Percentiles rank a stretch among this genome's conserved stretches.
Conservation (phyloP, 148 eudicot genomes). For the Fagopyrum homotropicum region DNA sequence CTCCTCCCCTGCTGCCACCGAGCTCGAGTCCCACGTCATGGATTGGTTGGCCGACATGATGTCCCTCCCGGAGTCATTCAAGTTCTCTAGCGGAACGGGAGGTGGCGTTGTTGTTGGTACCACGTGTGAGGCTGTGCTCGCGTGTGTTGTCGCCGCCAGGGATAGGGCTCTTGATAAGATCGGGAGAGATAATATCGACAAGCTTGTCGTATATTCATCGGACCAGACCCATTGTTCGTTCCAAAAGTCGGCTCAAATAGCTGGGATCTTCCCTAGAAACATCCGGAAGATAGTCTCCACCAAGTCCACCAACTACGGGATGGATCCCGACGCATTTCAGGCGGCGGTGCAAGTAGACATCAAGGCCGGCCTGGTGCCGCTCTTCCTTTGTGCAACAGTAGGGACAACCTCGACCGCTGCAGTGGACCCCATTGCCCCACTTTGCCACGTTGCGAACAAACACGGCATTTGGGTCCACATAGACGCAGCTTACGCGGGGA, state of each 20-base stretch:
- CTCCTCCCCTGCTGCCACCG: constrained; percentile 38
- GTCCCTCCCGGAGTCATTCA: constrained; percentile 27
- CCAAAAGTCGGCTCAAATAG: constrained; percentile 41
- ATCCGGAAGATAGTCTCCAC: constrained; percentile 30
- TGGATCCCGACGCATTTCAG: constrained; percentile 18
- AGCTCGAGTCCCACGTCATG: constrained; percentile 32
- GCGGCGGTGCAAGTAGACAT: constrained; percentile 21
- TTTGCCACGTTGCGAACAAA: constrained; percentile 27
- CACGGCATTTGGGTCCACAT: constrained; percentile 40
- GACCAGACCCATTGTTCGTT: constrained; percentile 49
- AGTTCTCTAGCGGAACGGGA: constrained; percentile 29
- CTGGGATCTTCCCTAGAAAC: constrained; percentile 40
- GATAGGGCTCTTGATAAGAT: constrained; percentile 21
- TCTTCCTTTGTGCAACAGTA: constrained; percentile 31
- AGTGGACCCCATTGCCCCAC: constrained; percentile 23
- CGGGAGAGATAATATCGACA: constrained; percentile 28
- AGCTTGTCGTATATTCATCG: constrained; percentile 42
- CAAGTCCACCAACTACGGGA: constrained; percentile 9
- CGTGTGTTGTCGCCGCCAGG: constrained; percentile 34
- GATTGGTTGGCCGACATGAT: constrained; percentile 36
- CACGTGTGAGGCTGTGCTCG: constrained; percentile 43
- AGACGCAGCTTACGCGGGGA: constrained; percentile 59
- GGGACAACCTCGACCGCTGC: constrained; percentile 40
- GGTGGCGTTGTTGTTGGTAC: constrained; percentile 52
- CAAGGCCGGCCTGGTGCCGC: constrained; percentile 25